Evolutionary conservation across 495 filamentous ascomycete genomes (phyloP).

Genomic region (Bacidia rubella): DNA sequence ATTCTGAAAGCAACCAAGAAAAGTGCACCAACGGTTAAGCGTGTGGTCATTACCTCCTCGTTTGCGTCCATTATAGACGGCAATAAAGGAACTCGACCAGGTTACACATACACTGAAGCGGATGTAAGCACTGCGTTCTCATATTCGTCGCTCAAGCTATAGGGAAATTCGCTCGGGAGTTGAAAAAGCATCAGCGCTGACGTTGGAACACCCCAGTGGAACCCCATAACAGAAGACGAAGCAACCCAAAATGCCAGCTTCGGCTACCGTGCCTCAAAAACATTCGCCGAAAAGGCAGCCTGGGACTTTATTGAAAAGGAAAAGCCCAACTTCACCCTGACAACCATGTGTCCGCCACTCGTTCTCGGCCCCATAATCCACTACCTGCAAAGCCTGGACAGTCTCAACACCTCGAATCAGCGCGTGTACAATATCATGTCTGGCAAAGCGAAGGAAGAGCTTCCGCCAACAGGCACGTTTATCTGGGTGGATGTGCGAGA

Average conservation of each 20-base stretch:
- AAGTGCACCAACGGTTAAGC: constrained; percentile 61
- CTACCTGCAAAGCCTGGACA: constrained; percentile 51
- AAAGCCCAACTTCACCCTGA: constrained; percentile 63
- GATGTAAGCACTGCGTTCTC: no score
- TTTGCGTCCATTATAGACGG: constrained; percentile 62
- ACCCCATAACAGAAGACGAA: constrained; percentile 63
- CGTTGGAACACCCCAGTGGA: no score
- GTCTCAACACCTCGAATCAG: constrained; percentile 56
- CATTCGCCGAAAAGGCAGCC: constrained; percentile 54
- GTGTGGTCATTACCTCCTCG: constrained; percentile 74
- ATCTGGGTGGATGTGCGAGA: constrained; percentile 60
- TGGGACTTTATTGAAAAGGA: constrained; percentile 73
- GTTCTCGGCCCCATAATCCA: constrained; percentile 58
- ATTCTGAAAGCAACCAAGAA: constrained; percentile 65
- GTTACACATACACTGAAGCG: constrained; percentile 50
- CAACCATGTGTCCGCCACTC: constrained; percentile 58
- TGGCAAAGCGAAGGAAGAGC: constrained; percentile 50
- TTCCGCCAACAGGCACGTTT: constrained; percentile 41
- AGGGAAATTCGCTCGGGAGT: no score
- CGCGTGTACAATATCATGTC: constrained; percentile 40
- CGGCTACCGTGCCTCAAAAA: constrained; percentile 60
- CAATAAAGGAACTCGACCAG: constrained; percentile 33
- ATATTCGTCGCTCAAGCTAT: no score
- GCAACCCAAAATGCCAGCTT: constrained; percentile 38
- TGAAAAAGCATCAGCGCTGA: no score